Conservation (phyloP, 2,329 filamentous ascomycete species). For the Zymoseptoria crescenta region DNA sequence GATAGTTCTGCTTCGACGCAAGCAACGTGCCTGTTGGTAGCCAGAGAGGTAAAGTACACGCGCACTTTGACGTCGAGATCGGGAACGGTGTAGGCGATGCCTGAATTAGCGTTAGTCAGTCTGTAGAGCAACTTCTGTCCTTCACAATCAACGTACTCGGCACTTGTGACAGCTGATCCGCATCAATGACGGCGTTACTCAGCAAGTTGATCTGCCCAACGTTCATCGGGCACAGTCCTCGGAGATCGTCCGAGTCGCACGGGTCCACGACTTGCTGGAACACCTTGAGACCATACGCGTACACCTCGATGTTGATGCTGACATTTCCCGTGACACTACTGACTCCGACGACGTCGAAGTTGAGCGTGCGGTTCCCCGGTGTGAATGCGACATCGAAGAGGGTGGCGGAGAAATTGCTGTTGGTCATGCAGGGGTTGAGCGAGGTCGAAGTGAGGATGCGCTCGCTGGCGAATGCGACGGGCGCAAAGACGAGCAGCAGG, state of each 20-base stretch:
- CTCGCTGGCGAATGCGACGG: constrained; percentile 47
- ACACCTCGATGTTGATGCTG: constrained; percentile 64
- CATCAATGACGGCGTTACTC: constrained; percentile 57
- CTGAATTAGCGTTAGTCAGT: constrained; percentile 27
- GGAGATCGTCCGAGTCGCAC: constrained; percentile 57
- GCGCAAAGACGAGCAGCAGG: constrained; percentile 33
- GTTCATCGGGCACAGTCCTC: constrained; percentile 84
- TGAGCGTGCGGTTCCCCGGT: constrained; percentile 63
- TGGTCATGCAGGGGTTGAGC: constrained; percentile 73
- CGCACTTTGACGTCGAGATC: constrained; percentile 82
- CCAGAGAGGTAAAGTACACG: constrained; percentile 68
- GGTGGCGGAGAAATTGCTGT: constrained; percentile 79
- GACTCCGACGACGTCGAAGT: constrained; percentile 69
- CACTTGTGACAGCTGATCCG: constrained; percentile 54
- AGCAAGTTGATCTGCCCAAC: constrained; percentile 71
- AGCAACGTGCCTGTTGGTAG: constrained; percentile 59
- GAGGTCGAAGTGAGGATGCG: constrained; percentile 72
- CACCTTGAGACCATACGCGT: constrained; percentile 74
- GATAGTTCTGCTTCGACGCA: constrained; percentile 83
- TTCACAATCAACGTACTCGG: constrained; percentile 46
- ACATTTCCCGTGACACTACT: constrained; percentile 80
- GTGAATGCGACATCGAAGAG: constrained; percentile 81
- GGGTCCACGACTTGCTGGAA: constrained; percentile 64
- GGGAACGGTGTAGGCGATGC: constrained; percentile 80
- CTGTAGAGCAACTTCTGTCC: neutral